phyloP scores from a whole-genome alignment of 805 yeast genomes.

The Teunomyces lycoperdinae region DNA sequence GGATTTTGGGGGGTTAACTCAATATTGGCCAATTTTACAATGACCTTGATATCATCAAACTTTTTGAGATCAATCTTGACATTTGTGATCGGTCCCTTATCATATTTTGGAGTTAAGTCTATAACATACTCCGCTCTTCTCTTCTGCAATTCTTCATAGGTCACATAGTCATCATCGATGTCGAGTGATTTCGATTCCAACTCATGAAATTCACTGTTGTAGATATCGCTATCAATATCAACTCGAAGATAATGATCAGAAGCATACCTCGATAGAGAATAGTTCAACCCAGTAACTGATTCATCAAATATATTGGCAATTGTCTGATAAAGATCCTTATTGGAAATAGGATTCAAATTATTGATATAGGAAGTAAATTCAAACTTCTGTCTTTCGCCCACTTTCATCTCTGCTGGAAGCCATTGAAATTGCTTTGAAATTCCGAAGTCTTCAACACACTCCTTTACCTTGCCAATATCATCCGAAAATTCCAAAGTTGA shows the following conservation, averaged over 20 bases:
- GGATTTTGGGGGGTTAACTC: constrained; percentile 41
- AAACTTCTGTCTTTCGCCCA: constrained; percentile 9
- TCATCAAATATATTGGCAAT: constrained; percentile 30
- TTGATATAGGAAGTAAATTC: constrained; percentile 36
- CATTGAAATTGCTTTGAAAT: constrained; percentile 12
- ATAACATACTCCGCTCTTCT: not conserved
- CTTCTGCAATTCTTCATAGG: constrained; percentile 9
- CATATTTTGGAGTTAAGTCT: constrained; percentile 3
- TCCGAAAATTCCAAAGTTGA: not conserved
- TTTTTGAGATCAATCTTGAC: constrained; percentile 12
- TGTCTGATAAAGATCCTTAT: constrained; percentile 22
- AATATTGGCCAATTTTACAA: constrained; percentile 40
- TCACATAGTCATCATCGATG: constrained; percentile 4
- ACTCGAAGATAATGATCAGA: constrained; percentile 16
- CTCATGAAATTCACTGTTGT: constrained; percentile 13
- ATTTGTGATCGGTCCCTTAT: constrained; percentile 5
- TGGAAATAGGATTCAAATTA: constrained; percentile 34
- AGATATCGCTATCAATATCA: constrained; percentile 13
- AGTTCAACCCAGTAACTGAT: constrained; percentile 31
- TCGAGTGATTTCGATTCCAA: constrained; percentile 9
- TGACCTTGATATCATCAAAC: constrained; percentile 29
- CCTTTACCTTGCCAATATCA: constrained; percentile 6
- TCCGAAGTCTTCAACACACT: constrained; percentile 5
- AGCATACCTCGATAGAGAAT: constrained; percentile 21
- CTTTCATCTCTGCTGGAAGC: constrained; percentile 14